These are phyloP conservation scores for Sherardia arvensis DNA, from an alignment of 257 asterid genomes.

Conservation along the genomic window DNA sequence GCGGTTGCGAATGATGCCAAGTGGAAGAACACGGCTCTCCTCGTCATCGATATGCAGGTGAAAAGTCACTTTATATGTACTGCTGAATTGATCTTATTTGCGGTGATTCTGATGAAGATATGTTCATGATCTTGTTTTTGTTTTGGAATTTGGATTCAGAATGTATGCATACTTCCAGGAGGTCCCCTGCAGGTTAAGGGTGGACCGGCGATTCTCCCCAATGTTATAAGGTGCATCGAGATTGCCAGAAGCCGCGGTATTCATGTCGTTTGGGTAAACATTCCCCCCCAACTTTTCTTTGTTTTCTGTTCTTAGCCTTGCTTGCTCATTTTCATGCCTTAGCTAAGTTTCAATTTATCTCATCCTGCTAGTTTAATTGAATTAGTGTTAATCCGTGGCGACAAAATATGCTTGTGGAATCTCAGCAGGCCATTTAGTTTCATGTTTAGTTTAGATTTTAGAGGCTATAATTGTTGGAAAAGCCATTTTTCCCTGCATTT, in stretches of 20 bases:
- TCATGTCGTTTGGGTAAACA: constrained; percentile 83
- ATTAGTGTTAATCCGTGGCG: neutral
- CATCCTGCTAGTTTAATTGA: neutral
- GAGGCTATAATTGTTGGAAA: too few species aligned
- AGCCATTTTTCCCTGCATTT: neutral
- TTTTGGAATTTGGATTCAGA: constrained; percentile 30
- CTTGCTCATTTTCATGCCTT: neutral
- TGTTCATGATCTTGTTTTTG: neutral
- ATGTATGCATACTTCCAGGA: constrained; percentile 61
- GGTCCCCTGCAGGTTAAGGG: constrained; percentile 57
- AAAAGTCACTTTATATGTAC: too few species aligned
- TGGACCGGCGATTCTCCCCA: constrained; percentile 57
- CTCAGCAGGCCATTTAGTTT: too few species aligned
- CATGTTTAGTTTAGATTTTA: too few species aligned
- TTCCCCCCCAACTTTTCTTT: neutral
- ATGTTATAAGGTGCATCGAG: constrained; percentile 58
- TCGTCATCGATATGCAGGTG: constrained; percentile 92
- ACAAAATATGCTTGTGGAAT: neutral
- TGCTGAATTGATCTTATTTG: neutral
- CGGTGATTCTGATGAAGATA: neutral
- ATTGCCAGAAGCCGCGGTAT: constrained; percentile 59
- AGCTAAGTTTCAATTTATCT: neutral
- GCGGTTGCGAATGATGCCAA: constrained; percentile 30
- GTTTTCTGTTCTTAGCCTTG: too few species aligned
- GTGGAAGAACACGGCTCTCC: constrained; percentile 71